A percentile compares a stretch with the other conserved stretches of the same genome.
Conservation (phyloP, 805 yeast genomes). For the Candida arabinofermentans region DNA sequence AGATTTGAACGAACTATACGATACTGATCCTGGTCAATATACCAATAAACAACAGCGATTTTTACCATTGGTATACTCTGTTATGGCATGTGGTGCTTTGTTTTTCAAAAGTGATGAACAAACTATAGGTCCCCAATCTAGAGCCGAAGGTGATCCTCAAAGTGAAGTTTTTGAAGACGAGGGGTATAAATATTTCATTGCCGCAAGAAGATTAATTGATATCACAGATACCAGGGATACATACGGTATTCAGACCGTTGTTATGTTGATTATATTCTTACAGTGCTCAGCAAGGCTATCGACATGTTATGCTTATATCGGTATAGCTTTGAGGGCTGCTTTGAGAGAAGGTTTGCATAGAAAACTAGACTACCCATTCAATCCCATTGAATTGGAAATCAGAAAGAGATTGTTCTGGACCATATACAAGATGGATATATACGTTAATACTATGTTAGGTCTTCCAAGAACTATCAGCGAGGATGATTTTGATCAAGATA, state of each 20-base stretch:
- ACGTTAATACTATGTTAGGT: constrained; percentile 83
- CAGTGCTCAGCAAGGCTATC: constrained; percentile 87
- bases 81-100: constrained; percentile 85
- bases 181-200: constrained; percentile 75
- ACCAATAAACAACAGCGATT: constrained; percentile 71
- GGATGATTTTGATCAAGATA: constrained; percentile 81
- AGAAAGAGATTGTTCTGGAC: constrained; percentile 87
- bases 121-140: constrained; percentile 21
- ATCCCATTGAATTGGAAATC: constrained; percentile 78
- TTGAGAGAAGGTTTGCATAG: constrained; percentile 80
- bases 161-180: constrained; percentile 56
- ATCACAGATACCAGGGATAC: constrained; percentile 81
- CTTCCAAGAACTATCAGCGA: constrained; percentile 73
- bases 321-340: constrained; percentile 81
- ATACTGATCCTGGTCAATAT: constrained; percentile 67
- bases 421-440: constrained; percentile 84
- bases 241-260: constrained; percentile 78
- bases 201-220: constrained; percentile 75
- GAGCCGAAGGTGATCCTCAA: constrained; percentile 25
- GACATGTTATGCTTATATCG: constrained; percentile 85
- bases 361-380: constrained; percentile 56
- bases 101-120: constrained; percentile 53
- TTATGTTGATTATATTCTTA: constrained; percentile 78
- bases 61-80: constrained; percentile 76
- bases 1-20: constrained; percentile 72